Conservation (phyloP, 257 asterid species). For the Datura wrightii region DNA sequence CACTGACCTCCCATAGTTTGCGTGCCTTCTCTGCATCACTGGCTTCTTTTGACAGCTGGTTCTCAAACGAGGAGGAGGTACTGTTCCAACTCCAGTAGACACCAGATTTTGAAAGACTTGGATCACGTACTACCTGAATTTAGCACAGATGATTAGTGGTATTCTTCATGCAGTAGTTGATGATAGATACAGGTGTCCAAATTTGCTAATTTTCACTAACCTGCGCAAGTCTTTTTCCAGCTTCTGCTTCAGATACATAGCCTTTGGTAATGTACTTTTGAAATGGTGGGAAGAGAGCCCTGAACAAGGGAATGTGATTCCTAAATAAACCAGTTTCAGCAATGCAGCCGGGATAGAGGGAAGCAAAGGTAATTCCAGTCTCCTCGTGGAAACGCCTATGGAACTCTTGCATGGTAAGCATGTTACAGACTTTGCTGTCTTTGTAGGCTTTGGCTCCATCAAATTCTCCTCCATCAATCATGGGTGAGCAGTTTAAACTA, state of each 20-base stretch:
- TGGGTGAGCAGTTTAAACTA: slow-evolving; percentile 65
- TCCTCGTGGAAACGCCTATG: slow-evolving; percentile 84
- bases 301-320: slow-evolving; percentile 86
- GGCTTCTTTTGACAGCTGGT: slow-evolving; percentile 84
- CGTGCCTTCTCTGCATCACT: slow-evolving; percentile 84
- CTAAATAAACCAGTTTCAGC: slow-evolving; percentile 88
- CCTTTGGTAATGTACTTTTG: slow-evolving; percentile 94
- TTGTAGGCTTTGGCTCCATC: slow-evolving; percentile 98
- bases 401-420: slow-evolving; percentile 95
- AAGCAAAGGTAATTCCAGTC: slow-evolving; percentile 70
- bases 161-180: background rate
- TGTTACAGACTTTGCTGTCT: slow-evolving; percentile 95
- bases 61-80: slow-evolving; percentile 80
- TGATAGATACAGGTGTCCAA: background rate
- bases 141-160: slow-evolving; percentile 5
- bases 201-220: slow-evolving; percentile 41
- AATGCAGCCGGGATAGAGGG: slow-evolving; percentile 94
- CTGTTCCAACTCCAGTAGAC: slow-evolving; percentile 99
- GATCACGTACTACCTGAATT: slow-evolving; percentile 78
- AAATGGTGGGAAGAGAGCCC: slow-evolving; percentile 89
- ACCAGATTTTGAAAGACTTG: slow-evolving; percentile 86
- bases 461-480: slow-evolving; percentile 90
- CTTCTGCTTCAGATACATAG: slow-evolving; percentile 82
- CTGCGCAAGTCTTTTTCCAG: slow-evolving; percentile 96
- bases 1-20: slow-evolving; percentile 91